phyloP scores from a whole-genome alignment of 2,329 filamentous ascomycete species.

The Ophiostoma populinum region DNA sequence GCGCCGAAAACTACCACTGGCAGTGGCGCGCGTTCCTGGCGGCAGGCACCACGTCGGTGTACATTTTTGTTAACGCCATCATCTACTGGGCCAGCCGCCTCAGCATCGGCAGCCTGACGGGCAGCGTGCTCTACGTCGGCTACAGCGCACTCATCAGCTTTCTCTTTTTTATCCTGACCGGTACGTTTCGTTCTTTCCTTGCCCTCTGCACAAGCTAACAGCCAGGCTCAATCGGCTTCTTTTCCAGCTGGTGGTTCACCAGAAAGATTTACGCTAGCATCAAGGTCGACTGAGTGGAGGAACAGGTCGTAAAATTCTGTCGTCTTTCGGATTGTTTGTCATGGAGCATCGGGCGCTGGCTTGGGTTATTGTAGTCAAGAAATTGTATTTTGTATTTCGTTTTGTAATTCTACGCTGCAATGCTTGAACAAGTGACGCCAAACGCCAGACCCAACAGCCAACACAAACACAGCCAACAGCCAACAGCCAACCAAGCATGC shows the following conservation, averaged over 20 bases:
- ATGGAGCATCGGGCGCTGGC: too few species aligned
- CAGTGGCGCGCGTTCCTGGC: constrained; percentile 93
- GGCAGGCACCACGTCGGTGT: constrained; percentile 74
- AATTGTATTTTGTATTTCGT: background rate
- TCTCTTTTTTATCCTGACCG: constrained; percentile 83
- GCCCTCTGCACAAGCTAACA: background rate
- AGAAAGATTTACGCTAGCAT: constrained; percentile 93
- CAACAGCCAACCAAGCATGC: background rate
- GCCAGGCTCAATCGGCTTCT: constrained; percentile 83
- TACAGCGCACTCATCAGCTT: constrained; percentile 83
- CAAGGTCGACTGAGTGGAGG: constrained; percentile 62
- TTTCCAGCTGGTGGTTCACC: constrained; percentile 87
- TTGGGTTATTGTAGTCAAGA: too few species aligned
- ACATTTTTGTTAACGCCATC: constrained; percentile 82
- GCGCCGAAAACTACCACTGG: constrained; percentile 96
- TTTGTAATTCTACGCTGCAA: background rate
- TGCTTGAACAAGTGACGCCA: too few species aligned
- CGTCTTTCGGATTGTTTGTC: too few species aligned
- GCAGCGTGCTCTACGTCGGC: constrained; percentile 79
- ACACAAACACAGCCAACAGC: background rate
- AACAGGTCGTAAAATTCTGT: background rate
- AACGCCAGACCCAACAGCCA: background rate
- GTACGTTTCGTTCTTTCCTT: constrained; percentile 32
- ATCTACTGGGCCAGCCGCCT: constrained; percentile 84
- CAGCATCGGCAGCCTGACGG: constrained; percentile 67